Evolutionary conservation across 306 rosid genomes (phyloP).

Genomic region (Quercus suber): DNA sequence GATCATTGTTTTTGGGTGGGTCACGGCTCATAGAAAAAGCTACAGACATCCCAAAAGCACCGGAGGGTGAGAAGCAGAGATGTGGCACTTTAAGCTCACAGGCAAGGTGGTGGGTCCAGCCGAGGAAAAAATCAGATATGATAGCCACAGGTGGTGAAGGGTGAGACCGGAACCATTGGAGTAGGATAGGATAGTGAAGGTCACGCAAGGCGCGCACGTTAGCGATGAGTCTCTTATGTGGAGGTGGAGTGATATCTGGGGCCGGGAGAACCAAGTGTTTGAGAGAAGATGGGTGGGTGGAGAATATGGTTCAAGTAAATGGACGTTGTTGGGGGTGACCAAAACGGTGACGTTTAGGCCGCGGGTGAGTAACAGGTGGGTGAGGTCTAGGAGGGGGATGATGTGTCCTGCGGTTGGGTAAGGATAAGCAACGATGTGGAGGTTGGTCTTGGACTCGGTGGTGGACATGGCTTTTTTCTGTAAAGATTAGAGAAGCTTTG

Average conservation of each 20-base stretch:
- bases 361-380: conserved; percentile 25
- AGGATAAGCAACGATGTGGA: conserved; percentile 40
- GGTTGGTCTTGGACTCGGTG: neutral
- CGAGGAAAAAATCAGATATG: conserved; percentile 47
- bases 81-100: conserved; percentile 24
- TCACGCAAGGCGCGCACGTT: conserved; percentile 14
- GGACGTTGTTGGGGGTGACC: conserved; percentile 23
- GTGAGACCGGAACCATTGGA: conserved; percentile 32
- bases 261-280: conserved; percentile 32
- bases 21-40: conserved; percentile 27
- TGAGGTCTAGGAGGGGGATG: conserved; percentile 39
- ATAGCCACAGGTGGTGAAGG: conserved; percentile 28
- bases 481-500: neutral
- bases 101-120: conserved; percentile 46
- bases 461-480: neutral
- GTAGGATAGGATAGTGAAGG: conserved; percentile 30
- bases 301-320: conserved; percentile 25
- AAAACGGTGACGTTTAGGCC: conserved; percentile 41
- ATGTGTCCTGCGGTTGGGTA: conserved; percentile 45
- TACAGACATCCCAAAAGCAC: conserved; percentile 14
- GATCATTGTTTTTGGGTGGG: conserved; percentile 8
- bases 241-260: neutral
- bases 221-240: conserved; percentile 6
- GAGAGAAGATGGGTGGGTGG: conserved; percentile 34
- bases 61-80: conserved; percentile 41